Percentiles rank a stretch among this genome's conserved stretches.
These are phyloP conservation scores for Moesziomyces sp. DNA, from an alignment of 1,284 basidiomycete genomes.

Conservation along the genomic window DNA sequence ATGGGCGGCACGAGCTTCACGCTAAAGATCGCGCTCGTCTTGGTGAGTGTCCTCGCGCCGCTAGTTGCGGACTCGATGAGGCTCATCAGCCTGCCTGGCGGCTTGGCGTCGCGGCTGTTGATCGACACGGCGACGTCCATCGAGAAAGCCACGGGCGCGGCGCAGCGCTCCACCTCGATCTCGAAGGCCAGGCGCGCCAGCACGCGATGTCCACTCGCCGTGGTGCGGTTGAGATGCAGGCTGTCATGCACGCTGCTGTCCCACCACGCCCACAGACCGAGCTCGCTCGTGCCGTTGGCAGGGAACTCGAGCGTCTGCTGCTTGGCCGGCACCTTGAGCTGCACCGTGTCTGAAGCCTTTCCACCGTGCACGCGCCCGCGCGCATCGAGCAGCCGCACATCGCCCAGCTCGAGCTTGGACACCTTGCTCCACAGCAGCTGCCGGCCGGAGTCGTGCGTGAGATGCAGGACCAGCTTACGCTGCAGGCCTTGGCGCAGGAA, in stretches of 20 bases:
- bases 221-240: slow-evolving; percentile 84
- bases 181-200: slow-evolving; percentile 81
- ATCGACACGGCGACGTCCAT: slow-evolving; percentile 90
- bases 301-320: slow-evolving; percentile 56
- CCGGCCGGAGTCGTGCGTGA: slow-evolving; percentile 87
- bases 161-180: slow-evolving; percentile 83
- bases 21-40: slow-evolving; percentile 80
- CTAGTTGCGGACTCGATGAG: slow-evolving; percentile 49
- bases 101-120: slow-evolving; percentile 83
- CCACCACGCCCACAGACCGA: slow-evolving; percentile 75
- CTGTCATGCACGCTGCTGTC: slow-evolving; percentile 93
- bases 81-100: slow-evolving; percentile 82
- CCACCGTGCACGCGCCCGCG: slow-evolving; percentile 84
- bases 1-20: slow-evolving; percentile 84
- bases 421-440: slow-evolving; percentile 87
- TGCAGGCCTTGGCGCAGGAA: slow-evolving; percentile 92
- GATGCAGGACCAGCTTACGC: slow-evolving; percentile 79
- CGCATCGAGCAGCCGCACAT: slow-evolving; percentile 83
- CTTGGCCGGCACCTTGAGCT: slow-evolving; percentile 45
- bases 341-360: slow-evolving; percentile 67
- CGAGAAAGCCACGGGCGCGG: slow-evolving; percentile 82
- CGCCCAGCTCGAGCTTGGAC: slow-evolving; percentile 80
- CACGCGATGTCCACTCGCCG: slow-evolving; percentile 80
- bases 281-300: slow-evolving; percentile 52
- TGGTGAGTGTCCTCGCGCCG: slow-evolving; percentile 71